phyloP scores from a whole-genome alignment of 2,329 filamentous ascomycete species.

The Neoscytalidium dimidiatum region DNA sequence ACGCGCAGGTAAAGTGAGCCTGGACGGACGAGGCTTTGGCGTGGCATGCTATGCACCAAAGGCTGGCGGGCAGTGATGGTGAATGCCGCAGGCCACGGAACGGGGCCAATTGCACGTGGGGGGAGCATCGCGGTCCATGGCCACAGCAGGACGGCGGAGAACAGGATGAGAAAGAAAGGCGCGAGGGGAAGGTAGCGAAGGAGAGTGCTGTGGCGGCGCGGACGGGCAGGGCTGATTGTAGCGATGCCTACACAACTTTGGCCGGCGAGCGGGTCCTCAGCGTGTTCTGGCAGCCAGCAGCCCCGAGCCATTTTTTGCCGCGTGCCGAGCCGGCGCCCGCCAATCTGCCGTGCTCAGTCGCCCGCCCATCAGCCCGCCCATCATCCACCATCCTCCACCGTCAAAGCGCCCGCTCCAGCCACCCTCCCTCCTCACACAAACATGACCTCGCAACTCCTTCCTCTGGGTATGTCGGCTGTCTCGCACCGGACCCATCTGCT shows the following conservation, averaged over 20 bases:
- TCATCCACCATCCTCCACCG: background rate
- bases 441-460: conserved; percentile 38
- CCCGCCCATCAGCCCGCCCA: background rate
- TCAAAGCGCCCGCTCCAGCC: background rate
- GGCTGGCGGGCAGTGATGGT: background rate
- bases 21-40: background rate
- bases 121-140: background rate
- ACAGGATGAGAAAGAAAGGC: background rate
- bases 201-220: background rate
- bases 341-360: background rate
- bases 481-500: background rate
- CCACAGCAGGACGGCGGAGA: background rate
- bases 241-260: background rate
- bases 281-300: background rate
- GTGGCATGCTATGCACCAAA: background rate
- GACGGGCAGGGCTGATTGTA: background rate
- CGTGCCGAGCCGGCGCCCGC: conserved; percentile 1
- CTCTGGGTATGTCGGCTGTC: conserved; percentile 29
- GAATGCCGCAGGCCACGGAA: background rate
- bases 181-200: background rate
- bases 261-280: no score
- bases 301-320: conserved; percentile 1
- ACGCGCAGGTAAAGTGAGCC: background rate
- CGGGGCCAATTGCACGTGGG: background rate
- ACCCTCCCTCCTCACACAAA: background rate